A percentile compares a stretch with the other conserved stretches of the same genome.
These are phyloP conservation scores for Hemerocallis citrina DNA, from an alignment of 106 monocot genomes.

Conservation along the genomic window DNA sequence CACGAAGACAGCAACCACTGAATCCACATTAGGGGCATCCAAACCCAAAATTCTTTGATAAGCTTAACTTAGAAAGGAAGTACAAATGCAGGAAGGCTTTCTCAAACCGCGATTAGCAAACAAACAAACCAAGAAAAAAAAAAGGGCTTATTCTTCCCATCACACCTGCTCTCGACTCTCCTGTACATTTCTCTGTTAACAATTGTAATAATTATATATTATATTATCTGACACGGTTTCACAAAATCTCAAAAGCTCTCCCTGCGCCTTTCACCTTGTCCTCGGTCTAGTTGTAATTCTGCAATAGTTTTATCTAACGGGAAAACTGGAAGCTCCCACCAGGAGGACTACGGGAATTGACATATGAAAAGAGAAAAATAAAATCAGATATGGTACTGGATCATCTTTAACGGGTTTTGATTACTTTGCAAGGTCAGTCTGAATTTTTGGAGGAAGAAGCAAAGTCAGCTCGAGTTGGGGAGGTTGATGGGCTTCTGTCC, in stretches of 20 bases:
- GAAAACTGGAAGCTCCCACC: conserved; percentile 1
- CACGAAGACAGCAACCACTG: too few species aligned
- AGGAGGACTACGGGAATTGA: too few species aligned
- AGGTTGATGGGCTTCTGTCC: conserved; percentile 16
- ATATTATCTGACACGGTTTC: not conserved
- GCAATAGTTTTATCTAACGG: not conserved
- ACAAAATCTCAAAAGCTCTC: conserved; percentile 30
- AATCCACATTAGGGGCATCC: too few species aligned
- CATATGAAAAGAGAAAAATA: too few species aligned
- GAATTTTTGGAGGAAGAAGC: conserved; percentile 24
- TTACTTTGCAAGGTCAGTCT: conserved; percentile 19
- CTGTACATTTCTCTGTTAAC: conserved; percentile 29
- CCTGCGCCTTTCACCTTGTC: conserved; percentile 14
- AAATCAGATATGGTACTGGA: too few species aligned
- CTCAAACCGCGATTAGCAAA: conserved; percentile 4
- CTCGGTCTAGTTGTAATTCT: conserved; percentile 9
- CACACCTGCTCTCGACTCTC: conserved; percentile 8
- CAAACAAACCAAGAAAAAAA: too few species aligned
- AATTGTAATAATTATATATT: too few species aligned
- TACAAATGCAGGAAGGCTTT: conserved; percentile 23
- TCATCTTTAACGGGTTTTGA: too few species aligned
- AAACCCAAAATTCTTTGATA: not conserved
- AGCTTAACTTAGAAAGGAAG: conserved; percentile 10
- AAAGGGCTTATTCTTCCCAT: not conserved
- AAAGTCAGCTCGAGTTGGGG: conserved; percentile 22